Conservation (phyloP, 805 yeast species). For the Suhomyces sp. region DNA sequence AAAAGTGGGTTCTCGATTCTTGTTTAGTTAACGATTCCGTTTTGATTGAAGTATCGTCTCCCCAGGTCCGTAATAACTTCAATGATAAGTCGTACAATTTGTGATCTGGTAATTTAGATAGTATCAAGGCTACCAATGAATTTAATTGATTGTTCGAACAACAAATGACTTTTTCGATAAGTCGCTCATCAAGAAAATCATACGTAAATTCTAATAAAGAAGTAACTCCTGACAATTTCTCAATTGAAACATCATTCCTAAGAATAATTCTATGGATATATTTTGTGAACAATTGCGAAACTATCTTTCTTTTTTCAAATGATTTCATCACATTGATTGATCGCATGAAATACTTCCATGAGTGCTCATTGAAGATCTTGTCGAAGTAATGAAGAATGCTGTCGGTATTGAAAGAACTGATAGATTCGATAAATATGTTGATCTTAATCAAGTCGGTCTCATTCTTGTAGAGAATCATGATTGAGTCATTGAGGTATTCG, state of each 20-base stretch:
- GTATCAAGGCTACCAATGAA: slow-evolving; percentile 15
- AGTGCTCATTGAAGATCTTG: slow-evolving; percentile 17
- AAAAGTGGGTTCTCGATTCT: slow-evolving; percentile 46
- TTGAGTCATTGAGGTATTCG: slow-evolving; percentile 17
- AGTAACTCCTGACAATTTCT: too few relatives aligned
- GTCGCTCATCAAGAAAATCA: slow-evolving; percentile 18
- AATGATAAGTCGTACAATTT: slow-evolving; percentile 6
- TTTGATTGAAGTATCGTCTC: slow-evolving; percentile 35
- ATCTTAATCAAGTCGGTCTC: slow-evolving; percentile 8
- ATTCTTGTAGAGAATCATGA: slow-evolving; percentile 15
- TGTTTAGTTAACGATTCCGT: slow-evolving; percentile 45
- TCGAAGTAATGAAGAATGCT: slow-evolving; percentile 21
- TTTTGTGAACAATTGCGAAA: slow-evolving; percentile 17
- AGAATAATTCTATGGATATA: too few relatives aligned
- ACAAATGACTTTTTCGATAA: slow-evolving; percentile 20
- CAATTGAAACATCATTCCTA: too few relatives aligned
- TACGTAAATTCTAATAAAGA: slow-evolving; percentile 12
- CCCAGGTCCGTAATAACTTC: slow-evolving; percentile 18
- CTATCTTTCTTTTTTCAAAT: slow-evolving; percentile 25
- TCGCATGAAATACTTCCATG: slow-evolving; percentile 19
- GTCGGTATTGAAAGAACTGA: slow-evolving; percentile 20
- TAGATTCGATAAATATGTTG: slow-evolving; percentile 21
- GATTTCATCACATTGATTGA: slow-evolving; percentile 21
- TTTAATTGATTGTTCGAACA: slow-evolving; percentile 14
- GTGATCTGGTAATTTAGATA: slow-evolving; percentile 4